Evolutionary conservation across 371 early-diverging fungal species (phyloP), one percentile per base, ranked within the genome.

Genomic region (Capillidium rhysosporum): DNA sequence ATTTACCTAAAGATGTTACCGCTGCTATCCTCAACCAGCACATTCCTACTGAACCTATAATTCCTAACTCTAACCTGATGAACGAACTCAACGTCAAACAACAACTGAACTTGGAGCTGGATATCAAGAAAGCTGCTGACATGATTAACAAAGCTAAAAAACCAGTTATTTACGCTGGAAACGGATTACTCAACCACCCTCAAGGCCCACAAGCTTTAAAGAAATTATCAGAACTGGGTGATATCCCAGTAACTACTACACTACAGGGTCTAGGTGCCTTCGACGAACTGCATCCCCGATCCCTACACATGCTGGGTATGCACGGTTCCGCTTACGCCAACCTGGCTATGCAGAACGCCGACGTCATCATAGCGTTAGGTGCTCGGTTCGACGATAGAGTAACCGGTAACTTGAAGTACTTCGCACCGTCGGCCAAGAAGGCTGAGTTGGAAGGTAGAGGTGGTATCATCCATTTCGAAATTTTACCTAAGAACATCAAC

Each of bases 321-420:
- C 97, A 96, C 68, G 97, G 97, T 25, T 75, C 83, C 47, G 91
- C 84, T 28, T 96, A 92, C 65, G 97, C 97, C 56, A 96, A 96
- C 64, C 65, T 96, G 61, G 88, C 93, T 25, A 92, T 96, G 81
- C 94, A 96, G 67, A 72, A 79, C 56, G 92, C 97, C 31, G 97
- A 96, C 69, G 67, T 86, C 40, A 84, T 96, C 57, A 73, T 96
- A 63, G 88, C 92, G 21, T 76, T 96, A n/a, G 97, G 97, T 56
- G 92, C 93, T 39, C 82, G 97, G 57, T 96, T 96, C 61, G 97
- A 96, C 65, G 97, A 96, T 66, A 89, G 97, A 68, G 94, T 96
- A 52, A 96, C 97, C n/a, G 88, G 86, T 43, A 85, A 69, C 56
- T 68, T 92, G 29, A 72, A 47, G 45, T 69, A 79, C 39, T 96